A percentile compares a stretch with the other conserved stretches of the same genome.
Conservation (phyloP, 176 grass and related monocot species). For the Carex parvula region DNA sequence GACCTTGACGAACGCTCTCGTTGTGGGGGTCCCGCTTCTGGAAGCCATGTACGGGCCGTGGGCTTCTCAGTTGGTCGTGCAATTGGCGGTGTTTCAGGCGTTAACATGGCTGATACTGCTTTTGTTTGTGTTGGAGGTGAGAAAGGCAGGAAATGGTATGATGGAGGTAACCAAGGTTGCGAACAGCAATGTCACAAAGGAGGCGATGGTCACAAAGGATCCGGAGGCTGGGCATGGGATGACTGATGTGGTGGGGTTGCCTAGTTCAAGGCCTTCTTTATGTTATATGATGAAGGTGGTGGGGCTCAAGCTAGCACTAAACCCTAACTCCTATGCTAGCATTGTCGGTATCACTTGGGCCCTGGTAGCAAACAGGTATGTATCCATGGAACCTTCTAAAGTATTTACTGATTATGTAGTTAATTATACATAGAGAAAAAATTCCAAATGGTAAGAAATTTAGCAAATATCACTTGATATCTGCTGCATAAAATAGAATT, state of each 20-base stretch:
- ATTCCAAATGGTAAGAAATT: background rate
- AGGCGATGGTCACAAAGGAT: slow-evolving; percentile 14
- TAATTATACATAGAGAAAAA: background rate
- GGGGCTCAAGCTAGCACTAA: slow-evolving; percentile 68
- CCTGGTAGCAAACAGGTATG: slow-evolving; percentile 60
- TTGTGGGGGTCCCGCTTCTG: slow-evolving; percentile 76
- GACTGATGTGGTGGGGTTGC: background rate
- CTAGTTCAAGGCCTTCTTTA: slow-evolving; percentile 37
- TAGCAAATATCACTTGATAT: background rate
- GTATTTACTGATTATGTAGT: background rate
- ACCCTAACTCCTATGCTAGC: slow-evolving; percentile 80
- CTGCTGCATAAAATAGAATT: background rate
- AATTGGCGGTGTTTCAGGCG: slow-evolving; percentile 81
- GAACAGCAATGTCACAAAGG: background rate
- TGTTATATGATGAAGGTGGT: slow-evolving; percentile 69
- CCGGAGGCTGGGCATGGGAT: slow-evolving; percentile 6
- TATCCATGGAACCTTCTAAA: background rate
- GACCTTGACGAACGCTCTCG: slow-evolving; percentile 76
- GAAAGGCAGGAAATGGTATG: slow-evolving; percentile 53
- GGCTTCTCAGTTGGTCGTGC: slow-evolving; percentile 92
- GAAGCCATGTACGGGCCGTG: slow-evolving; percentile 89
- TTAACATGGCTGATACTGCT: slow-evolving; percentile 71
- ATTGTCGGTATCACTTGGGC: slow-evolving; percentile 82
- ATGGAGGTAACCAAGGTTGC: slow-evolving; percentile 26
- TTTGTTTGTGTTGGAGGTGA: slow-evolving; percentile 81